Evolutionary conservation across 768 basidiomycete species (phyloP).

Genomic region (Lactifluus volemus): DNA sequence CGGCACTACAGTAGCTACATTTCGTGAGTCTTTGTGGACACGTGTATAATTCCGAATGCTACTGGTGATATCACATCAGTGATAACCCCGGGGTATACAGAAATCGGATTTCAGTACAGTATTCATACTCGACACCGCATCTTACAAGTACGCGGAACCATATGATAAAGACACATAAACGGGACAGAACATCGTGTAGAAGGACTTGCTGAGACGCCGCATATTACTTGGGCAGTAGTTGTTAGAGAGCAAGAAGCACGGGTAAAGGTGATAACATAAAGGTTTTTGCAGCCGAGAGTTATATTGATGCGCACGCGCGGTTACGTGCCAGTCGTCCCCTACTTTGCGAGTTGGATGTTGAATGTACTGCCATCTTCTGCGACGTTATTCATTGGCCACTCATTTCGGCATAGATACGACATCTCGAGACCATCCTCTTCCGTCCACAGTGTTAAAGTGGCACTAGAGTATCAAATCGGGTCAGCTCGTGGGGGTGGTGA

Average conservation of each 20-base stretch:
- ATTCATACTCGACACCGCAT: background rate
- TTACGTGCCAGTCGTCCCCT: background rate
- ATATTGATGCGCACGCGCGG: background rate
- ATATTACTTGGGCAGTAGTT: background rate
- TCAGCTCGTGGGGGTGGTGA: background rate
- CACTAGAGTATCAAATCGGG: background rate
- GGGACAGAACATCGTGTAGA: background rate
- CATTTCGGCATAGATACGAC: slow-evolving; percentile 1
- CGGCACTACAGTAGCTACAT: too few relatives aligned
- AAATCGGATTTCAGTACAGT: background rate
- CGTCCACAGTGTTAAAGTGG: background rate
- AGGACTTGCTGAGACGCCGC: background rate
- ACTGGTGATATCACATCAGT: too few relatives aligned
- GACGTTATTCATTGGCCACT: slow-evolving; percentile 4
- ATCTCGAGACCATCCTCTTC: slow-evolving; percentile 5
- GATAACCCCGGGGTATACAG: too few relatives aligned
- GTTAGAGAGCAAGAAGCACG: background rate
- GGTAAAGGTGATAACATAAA: background rate
- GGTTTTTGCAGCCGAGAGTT: background rate
- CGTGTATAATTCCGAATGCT: background rate
- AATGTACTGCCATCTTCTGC: slow-evolving; percentile 1
- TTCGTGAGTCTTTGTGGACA: background rate
- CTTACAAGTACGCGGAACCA: background rate
- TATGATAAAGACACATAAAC: background rate
- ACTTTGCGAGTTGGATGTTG: slow-evolving; percentile 11